phyloP scores from a whole-genome alignment of 31 red algal genomes.

The Asparagopsis taxiformis region DNA sequence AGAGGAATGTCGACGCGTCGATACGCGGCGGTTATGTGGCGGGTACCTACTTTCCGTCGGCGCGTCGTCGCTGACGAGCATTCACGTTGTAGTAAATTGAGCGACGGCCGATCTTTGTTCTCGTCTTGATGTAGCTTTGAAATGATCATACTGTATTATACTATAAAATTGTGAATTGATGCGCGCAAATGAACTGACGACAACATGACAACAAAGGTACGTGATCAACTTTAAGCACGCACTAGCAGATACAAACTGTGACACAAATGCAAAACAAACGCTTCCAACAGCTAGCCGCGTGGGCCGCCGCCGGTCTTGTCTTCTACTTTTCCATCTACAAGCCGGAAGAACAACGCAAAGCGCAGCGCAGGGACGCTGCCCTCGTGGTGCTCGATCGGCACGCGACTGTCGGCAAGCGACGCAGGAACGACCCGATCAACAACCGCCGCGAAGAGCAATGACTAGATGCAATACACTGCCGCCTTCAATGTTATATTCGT shows the following conservation, averaged over 20 bases:
- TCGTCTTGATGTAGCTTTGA: no score
- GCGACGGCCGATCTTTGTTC: no score
- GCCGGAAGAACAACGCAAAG: conserved; percentile 35
- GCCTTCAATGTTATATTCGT: conserved; percentile 97
- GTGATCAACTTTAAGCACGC: no score
- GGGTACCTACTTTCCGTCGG: conserved; percentile 56
- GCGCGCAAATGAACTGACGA: no score
- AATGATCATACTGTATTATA: no score
- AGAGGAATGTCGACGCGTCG: conserved; percentile 43
- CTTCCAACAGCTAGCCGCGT: conserved; percentile 32
- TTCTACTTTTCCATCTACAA: conserved; percentile 60
- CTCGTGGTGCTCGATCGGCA: conserved; percentile 30
- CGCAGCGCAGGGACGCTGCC: conserved; percentile 18
- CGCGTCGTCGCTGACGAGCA: conserved; percentile 49
- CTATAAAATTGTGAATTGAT: no score
- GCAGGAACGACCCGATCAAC: conserved; percentile 7
- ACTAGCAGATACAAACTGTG: no score
- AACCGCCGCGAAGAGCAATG: conserved; percentile 87
- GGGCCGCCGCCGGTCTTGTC: conserved; percentile 27
- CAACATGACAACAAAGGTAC: no score
- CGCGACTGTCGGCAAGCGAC: conserved; percentile 22
- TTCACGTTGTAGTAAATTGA: no score
- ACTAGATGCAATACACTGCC: conserved; percentile 97
- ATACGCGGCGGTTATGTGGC: conserved; percentile 67
- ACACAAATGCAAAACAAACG: no score